Evolutionary conservation across 2,329 filamentous ascomycete species (phyloP).

Genomic region (Gnomoniopsis smithogilvyi): DNA sequence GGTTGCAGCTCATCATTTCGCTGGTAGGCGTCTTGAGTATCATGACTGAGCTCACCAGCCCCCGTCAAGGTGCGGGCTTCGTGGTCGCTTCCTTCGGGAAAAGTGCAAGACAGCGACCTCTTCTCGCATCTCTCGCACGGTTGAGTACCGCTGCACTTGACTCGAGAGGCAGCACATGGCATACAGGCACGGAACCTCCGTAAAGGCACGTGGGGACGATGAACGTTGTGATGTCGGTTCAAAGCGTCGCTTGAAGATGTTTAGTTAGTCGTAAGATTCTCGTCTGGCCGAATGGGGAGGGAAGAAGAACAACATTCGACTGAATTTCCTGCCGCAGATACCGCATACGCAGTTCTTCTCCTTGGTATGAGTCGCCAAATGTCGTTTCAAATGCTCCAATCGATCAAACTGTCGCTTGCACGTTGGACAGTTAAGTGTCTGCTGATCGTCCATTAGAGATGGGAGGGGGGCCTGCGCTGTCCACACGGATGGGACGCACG

Average conservation of each 20-base stretch:
- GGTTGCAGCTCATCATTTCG: background rate
- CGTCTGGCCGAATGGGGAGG: background rate
- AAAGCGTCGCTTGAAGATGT: conserved; percentile 3
- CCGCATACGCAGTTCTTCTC: conserved; percentile 7
- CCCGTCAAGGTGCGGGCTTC: background rate
- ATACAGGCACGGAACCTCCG: conserved; percentile 12
- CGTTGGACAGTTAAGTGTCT: background rate
- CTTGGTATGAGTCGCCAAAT: conserved; percentile 8
- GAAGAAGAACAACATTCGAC: conserved; percentile 2
- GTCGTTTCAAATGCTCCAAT: conserved; percentile 10
- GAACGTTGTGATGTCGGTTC: conserved; percentile 5
- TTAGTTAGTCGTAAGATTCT: background rate
- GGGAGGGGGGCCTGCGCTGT: background rate
- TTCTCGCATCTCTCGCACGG: conserved; percentile 8
- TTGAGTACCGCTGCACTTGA: conserved; percentile 6
- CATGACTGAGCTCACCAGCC: background rate
- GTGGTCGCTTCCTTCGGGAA: conserved; percentile 2
- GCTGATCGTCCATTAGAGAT: conserved; percentile 5
- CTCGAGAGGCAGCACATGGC: conserved; percentile 8
- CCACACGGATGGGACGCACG: background rate
- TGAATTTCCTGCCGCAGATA: conserved; percentile 11
- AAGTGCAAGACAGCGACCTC: conserved; percentile 7
- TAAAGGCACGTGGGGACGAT: conserved; percentile 1
- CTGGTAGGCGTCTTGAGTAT: background rate
- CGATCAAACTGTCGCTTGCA: conserved; percentile 9